These are phyloP conservation scores for Chlamydomonas applanata DNA, from an alignment of 139 green algal genomes.

Conservation along the genomic window DNA sequence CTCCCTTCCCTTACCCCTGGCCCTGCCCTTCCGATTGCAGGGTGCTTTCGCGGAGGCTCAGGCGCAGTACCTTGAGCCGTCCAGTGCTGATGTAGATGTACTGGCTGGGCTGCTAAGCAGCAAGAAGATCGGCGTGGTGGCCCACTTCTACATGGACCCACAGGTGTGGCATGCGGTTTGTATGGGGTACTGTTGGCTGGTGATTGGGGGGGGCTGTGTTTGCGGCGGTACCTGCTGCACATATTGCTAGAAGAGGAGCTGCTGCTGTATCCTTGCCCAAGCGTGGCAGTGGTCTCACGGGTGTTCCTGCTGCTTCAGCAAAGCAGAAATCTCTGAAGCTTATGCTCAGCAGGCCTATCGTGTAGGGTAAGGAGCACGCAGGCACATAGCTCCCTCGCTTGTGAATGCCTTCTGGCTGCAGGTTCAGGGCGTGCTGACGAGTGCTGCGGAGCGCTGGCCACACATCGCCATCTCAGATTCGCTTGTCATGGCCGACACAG, in stretches of 20 bases:
- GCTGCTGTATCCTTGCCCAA: too few species aligned
- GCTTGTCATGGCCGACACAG: constrained; percentile 87
- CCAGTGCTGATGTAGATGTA: constrained; percentile 25
- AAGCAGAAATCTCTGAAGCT: too few species aligned
- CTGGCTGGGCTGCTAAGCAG: constrained; percentile 62
- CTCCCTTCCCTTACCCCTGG: neutral
- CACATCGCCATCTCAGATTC: constrained; percentile 96
- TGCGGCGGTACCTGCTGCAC: too few species aligned
- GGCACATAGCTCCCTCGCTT: neutral
- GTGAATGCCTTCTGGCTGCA: constrained; percentile 10
- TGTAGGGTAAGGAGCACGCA: neutral
- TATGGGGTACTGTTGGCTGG: too few species aligned
- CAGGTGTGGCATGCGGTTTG: constrained; percentile 52
- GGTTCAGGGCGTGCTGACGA: constrained; percentile 91
- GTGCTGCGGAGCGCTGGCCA: constrained; percentile 79
- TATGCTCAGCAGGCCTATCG: too few species aligned
- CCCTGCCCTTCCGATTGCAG: constrained; percentile 27
- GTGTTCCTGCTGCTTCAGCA: too few species aligned
- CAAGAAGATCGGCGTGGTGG: constrained; percentile 97
- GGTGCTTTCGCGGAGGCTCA: constrained; percentile 89
- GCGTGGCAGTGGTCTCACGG: too few species aligned
- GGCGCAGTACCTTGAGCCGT: constrained; percentile 69
- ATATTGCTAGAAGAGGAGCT: too few species aligned
- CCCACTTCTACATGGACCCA: constrained; percentile 99
- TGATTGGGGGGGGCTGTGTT: too few species aligned